phyloP scores from a whole-genome alignment of 306 rosid species.

The Boehmeria nivea region DNA sequence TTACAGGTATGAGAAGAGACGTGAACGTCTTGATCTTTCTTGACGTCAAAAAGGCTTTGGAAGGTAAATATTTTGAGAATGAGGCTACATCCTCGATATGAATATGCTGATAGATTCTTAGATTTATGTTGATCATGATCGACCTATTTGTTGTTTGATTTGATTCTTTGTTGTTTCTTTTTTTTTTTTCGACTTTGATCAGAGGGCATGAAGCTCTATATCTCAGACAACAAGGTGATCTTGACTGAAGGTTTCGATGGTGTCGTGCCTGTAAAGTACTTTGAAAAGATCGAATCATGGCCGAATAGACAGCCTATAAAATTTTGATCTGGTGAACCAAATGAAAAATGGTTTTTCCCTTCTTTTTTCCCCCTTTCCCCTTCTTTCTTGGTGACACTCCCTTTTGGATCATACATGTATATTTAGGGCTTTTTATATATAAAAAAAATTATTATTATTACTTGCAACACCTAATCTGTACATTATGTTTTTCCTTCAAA shows the following conservation, averaged over 20 bases:
- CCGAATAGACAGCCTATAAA: slow-evolving; percentile 49
- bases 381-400: too few relatives aligned
- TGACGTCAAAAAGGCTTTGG: slow-evolving; percentile 66
- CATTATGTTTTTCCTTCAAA: too few relatives aligned
- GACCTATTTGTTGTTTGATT: neutral
- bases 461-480: too few relatives aligned
- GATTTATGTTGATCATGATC: neutral
- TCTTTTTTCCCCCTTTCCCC: neutral
- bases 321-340: slow-evolving; percentile 22
- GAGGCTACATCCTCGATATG: too few relatives aligned
- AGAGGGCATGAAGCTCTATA: slow-evolving; percentile 87
- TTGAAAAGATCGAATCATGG: slow-evolving; percentile 79
- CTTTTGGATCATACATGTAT: too few relatives aligned
- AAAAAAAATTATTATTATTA: too few relatives aligned
- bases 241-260: slow-evolving; percentile 87
- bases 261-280: slow-evolving; percentile 62
- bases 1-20: slow-evolving; percentile 78
- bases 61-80: slow-evolving; percentile 36
- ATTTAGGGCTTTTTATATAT: too few relatives aligned
- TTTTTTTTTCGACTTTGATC: slow-evolving; percentile 14
- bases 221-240: slow-evolving; percentile 87
- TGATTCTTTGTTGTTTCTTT: too few relatives aligned
- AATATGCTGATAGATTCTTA: too few relatives aligned
- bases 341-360: neutral
- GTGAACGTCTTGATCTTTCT: slow-evolving; percentile 71